phyloP scores from a whole-genome alignment of 2,329 filamentous ascomycete genomes.

The Pseudopithomyces chartarum region DNA sequence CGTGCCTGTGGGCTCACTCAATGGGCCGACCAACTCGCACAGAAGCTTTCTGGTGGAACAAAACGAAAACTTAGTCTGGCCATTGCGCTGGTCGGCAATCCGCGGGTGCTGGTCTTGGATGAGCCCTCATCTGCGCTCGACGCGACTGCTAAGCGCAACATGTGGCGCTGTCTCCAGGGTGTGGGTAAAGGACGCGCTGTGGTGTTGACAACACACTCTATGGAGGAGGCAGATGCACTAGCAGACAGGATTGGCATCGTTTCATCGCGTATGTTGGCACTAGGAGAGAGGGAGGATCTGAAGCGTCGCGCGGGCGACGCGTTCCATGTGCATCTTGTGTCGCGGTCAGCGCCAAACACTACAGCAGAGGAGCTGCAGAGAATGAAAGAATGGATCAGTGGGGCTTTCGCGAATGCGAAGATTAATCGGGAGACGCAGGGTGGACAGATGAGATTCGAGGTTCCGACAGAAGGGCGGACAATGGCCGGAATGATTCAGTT shows the following conservation, averaged over 20 bases:
- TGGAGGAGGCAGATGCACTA: constrained; percentile 87
- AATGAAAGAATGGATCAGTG: constrained; percentile 68
- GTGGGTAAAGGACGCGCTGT: constrained; percentile 80
- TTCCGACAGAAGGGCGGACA: constrained; percentile 59
- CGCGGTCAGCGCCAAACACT: constrained; percentile 73
- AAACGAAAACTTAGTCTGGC: constrained; percentile 88
- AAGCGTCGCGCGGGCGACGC: constrained; percentile 74
- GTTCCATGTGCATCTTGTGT: constrained; percentile 79
- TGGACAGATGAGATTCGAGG: constrained; percentile 79
- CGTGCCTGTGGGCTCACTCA: constrained; percentile 74
- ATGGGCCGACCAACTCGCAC: constrained; percentile 74
- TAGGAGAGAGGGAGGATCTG: constrained; percentile 75
- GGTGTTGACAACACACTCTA: constrained; percentile 85
- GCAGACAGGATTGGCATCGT: constrained; percentile 87
- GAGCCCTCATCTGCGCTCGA: constrained; percentile 87
- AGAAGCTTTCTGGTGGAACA: constrained; percentile 82
- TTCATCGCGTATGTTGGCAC: constrained; percentile 80
- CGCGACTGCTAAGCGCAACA: constrained; percentile 79
- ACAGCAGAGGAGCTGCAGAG: constrained; percentile 65
- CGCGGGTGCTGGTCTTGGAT: constrained; percentile 84
- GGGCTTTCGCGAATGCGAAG: constrained; percentile 64
- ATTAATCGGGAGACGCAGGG: constrained; percentile 64
- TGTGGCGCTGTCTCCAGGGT: constrained; percentile 87
- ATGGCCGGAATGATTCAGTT: constrained; percentile 70
- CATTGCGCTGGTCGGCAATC: constrained; percentile 90